Conservation (phyloP, 192 early-diverging fungal genomes). For the Umbelopsis ramanniana region DNA sequence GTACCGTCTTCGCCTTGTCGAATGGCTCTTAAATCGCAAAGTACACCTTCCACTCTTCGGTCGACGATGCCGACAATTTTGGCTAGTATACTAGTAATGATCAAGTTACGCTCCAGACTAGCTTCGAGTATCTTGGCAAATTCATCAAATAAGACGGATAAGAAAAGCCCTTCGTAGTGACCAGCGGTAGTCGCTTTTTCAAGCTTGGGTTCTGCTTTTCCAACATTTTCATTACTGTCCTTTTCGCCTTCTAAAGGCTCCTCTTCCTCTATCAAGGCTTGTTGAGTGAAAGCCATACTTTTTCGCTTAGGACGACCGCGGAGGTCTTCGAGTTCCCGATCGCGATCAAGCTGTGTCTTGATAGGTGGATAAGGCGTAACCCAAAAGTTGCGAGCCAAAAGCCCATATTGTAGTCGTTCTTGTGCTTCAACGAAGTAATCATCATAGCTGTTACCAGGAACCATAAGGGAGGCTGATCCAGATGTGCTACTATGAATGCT, state of each 20-base stretch:
- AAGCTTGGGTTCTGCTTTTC: not conserved
- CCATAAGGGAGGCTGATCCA: conserved; percentile 27
- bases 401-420: conserved; percentile 42
- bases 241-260: not conserved
- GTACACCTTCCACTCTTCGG: conserved; percentile 42
- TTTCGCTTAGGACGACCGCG: conserved; percentile 32
- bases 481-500: conserved; percentile 11
- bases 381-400: conserved; percentile 45
- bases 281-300: conserved; percentile 10
- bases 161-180: conserved; percentile 59
- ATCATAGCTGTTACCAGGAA: conserved; percentile 44
- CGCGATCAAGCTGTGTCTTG: conserved; percentile 31
- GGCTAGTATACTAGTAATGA: conserved; percentile 60
- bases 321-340: conserved; percentile 36
- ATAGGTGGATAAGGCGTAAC: conserved; percentile 40
- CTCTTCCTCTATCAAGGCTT: conserved; percentile 5
- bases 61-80: conserved; percentile 55
- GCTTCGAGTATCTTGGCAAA: conserved; percentile 47
- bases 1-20: conserved; percentile 37
- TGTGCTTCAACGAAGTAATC: conserved; percentile 47
- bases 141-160: conserved; percentile 50
- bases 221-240: not conserved
- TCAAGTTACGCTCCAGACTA: conserved; percentile 61
- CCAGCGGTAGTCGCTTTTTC: conserved; percentile 1
- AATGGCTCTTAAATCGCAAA: conserved; percentile 42